A percentile compares a stretch with the other conserved stretches of the same genome.
Evolutionary conservation across 2,329 filamentous ascomycete genomes (phyloP).

Genomic region (Graphium sp.): DNA sequence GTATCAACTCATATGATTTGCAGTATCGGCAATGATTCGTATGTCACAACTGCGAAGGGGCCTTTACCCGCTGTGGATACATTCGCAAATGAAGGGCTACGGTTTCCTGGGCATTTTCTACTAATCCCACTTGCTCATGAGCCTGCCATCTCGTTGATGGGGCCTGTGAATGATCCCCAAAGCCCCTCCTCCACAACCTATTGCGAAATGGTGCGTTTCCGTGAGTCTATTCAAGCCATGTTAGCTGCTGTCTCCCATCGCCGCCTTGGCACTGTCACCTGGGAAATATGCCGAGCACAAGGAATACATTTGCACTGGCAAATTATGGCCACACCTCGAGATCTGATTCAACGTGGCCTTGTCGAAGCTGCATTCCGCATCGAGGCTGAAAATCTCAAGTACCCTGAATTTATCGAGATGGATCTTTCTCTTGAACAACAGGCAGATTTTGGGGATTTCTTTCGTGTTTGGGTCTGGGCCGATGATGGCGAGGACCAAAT

Average conservation of each 20-base stretch:
- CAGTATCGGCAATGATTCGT: constrained; percentile 73
- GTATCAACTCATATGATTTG: constrained; percentile 77
- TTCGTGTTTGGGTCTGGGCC: constrained; percentile 69
- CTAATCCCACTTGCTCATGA: constrained; percentile 80
- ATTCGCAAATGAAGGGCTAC: constrained; percentile 46
- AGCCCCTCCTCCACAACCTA: constrained; percentile 44
- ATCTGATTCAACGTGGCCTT: constrained; percentile 52
- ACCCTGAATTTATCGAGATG: constrained; percentile 30
- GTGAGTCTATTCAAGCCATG: constrained; percentile 63
- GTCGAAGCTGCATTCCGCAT: constrained; percentile 83
- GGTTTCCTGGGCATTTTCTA: constrained; percentile 72
- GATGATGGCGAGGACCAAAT: constrained; percentile 34
- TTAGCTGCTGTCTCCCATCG: constrained; percentile 35
- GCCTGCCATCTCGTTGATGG: constrained; percentile 55
- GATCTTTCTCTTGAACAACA: constrained; percentile 33
- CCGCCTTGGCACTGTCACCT: constrained; percentile 69
- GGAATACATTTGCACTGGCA: constrained; percentile 94
- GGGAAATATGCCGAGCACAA: constrained; percentile 70
- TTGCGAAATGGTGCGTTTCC: constrained; percentile 72
- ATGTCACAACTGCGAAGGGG: constrained; percentile 84
- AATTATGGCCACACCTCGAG: constrained; percentile 58
- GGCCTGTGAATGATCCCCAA: constrained; percentile 30
- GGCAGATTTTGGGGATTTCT: constrained; percentile 45
- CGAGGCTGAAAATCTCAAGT: constrained; percentile 59
- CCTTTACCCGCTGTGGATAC: constrained; percentile 59